Base-by-base conservation (phyloP, 2,329 filamentous ascomycete species). In the Ophiostoma fasciatum region DNA sequence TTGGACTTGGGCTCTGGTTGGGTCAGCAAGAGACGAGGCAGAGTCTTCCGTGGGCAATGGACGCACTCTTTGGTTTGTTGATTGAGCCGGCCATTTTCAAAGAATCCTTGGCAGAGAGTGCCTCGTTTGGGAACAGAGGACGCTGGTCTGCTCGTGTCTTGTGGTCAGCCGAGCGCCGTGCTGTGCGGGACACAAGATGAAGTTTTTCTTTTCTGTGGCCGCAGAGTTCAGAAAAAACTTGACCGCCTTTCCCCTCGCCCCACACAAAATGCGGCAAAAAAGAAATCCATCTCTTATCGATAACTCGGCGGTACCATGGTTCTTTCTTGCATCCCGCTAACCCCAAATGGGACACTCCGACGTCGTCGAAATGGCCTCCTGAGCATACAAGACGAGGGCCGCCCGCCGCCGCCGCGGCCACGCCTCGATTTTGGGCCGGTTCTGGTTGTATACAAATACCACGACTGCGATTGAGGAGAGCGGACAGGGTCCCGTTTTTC, bases 1-100 rank as follows among this genome's bases (percentile, higher is more conserved):
- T 98, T 98, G 38, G 88, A 96, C 62, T 79, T 85, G 53, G 88
- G 90, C 62, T 94, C 85, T 94, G 28, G 15, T 15, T 20, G 13
- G 5, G 12, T 4, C 12, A 3, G 12, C 7, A 23, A 10, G 12
- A 5, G 14, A 25, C 2, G 4, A 7, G 5, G 54, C 64, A 46
- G 46, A 69, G 66, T 70, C 51, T 62, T 66, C 18, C 66, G 66
- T 41, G n/a, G n/a, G n/a, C n/a, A n/a, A n/a, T n/a, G n/a, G n/a
- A 54, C 64, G 46, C 46, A 69, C 66, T 70, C 51, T 62, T 66
- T 19, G 66, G 66, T 41, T 70, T 71, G 46, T 60, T 71, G 35
- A 71, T 62, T 49, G 64, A 59, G 42, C 66, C 65, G 37, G 64
- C 66, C 66, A 71, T 71, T 43, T 43, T n/a, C n/a, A n/a, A n/a